These are phyloP conservation scores for Iberis amara DNA, from an alignment of 441 rosid genomes.

Conservation along the genomic window DNA sequence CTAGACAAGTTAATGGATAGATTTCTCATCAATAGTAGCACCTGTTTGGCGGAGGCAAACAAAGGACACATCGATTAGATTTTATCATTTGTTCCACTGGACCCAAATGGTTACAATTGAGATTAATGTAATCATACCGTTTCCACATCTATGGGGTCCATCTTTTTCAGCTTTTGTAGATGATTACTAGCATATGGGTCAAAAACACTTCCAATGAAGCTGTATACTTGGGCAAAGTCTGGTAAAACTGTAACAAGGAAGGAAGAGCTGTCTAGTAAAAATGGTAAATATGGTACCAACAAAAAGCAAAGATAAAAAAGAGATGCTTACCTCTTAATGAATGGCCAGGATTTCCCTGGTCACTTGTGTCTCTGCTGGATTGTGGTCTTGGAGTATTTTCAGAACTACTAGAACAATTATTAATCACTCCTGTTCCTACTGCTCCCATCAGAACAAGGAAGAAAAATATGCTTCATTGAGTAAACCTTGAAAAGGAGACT, in stretches of 20 bases:
- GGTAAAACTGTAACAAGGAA: constrained; percentile 51
- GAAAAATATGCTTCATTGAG: constrained; percentile 1
- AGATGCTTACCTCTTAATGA: constrained; percentile 59
- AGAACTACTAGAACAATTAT: constrained; percentile 66
- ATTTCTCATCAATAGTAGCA: constrained; percentile 55
- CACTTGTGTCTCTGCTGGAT: constrained; percentile 39
- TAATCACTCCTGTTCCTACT: constrained; percentile 41
- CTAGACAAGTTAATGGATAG: constrained; percentile 56
- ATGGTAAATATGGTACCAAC: neutral
- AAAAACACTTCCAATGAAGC: constrained; percentile 61
- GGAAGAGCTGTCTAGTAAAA: constrained; percentile 12
- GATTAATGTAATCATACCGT: constrained; percentile 38
- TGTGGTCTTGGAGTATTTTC: constrained; percentile 56
- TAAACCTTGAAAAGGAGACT: neutral
- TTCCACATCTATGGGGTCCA: constrained; percentile 65
- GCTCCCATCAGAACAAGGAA: constrained; percentile 20
- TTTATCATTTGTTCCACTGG: neutral
- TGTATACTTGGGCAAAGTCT: constrained; percentile 56
- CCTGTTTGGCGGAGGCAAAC: constrained; percentile 39
- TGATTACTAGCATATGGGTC: constrained; percentile 50
- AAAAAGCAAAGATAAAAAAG: constrained; percentile 3
- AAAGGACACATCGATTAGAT: constrained; percentile 19
- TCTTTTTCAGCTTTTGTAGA: constrained; percentile 50
- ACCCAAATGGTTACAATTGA: constrained; percentile 1
- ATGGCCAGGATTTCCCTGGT: constrained; percentile 51